Evolutionary conservation across 352 stramenopile genomes (phyloP).

Genomic region (Thalassiosira mediterranea): DNA sequence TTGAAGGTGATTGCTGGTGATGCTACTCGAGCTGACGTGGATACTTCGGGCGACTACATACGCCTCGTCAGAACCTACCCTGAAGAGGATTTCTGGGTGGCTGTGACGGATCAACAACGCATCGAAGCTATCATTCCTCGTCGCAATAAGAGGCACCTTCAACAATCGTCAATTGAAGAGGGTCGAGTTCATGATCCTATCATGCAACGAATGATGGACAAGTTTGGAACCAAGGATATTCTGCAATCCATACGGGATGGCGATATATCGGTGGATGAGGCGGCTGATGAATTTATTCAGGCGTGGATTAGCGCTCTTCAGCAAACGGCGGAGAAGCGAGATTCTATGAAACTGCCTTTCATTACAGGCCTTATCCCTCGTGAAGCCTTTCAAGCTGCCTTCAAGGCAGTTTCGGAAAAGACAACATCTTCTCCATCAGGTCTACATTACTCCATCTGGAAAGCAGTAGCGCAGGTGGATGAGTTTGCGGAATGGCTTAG

Average conservation of each 20-base stretch:
- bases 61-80: neutral
- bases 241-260: neutral
- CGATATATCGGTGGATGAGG: neutral
- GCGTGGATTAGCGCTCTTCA: neutral
- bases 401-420: constrained; percentile 11
- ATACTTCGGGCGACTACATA: neutral
- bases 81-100: neutral
- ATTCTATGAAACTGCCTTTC: neutral
- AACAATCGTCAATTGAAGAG: constrained; percentile 18
- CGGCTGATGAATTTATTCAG: constrained; percentile 2
- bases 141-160: constrained; percentile 15
- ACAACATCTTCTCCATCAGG: constrained; percentile 14
- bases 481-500: constrained; percentile 6
- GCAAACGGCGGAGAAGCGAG: neutral
- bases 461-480: constrained; percentile 5
- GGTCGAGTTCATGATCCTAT: constrained; percentile 7
- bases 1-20: constrained; percentile 23
- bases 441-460: constrained; percentile 33
- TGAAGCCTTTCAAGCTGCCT: constrained; percentile 17
- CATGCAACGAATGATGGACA: constrained; percentile 8
- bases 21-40: neutral
- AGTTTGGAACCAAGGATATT: constrained; percentile 1
- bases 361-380: neutral
- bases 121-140: constrained; percentile 1
- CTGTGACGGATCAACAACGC: neutral